Evolutionary conservation across 306 rosid species (phyloP).

Genomic region (Citrullus mucosospermus): DNA sequence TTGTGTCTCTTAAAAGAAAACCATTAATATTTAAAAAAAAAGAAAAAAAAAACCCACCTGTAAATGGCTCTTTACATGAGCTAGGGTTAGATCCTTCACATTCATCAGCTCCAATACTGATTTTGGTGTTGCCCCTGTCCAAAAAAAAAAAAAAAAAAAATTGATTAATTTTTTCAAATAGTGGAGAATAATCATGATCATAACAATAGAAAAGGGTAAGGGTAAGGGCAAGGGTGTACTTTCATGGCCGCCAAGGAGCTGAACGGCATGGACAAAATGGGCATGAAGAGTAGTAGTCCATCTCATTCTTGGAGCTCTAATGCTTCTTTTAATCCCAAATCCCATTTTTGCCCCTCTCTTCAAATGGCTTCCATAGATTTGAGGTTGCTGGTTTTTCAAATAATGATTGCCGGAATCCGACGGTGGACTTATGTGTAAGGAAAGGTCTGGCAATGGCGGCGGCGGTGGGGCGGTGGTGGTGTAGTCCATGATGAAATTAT

Average conservation of each 20-base stretch:
- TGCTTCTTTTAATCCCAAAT: slow-evolving; percentile 41
- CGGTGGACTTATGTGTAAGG: slow-evolving; percentile 72
- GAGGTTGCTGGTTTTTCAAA: slow-evolving; percentile 19
- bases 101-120: slow-evolving; percentile 89
- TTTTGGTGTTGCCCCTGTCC: slow-evolving; percentile 83
- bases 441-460: slow-evolving; percentile 44
- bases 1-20: not conserved
- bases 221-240: slow-evolving; percentile 20
- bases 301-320: slow-evolving; percentile 90
- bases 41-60: slow-evolving; percentile 41
- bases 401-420: not conserved
- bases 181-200: too few relatives aligned
- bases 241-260: slow-evolving; percentile 93
- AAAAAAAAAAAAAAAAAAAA: not conserved
- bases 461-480: not conserved
- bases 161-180: too few relatives aligned
- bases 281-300: slow-evolving; percentile 95
- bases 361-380: slow-evolving; percentile 50
- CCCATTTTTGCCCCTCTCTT: slow-evolving; percentile 36
- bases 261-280: slow-evolving; percentile 81
- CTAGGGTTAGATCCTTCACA: slow-evolving; percentile 91
- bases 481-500: not conserved
- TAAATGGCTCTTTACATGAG: slow-evolving; percentile 96
- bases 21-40: not conserved
- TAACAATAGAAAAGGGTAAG: too few relatives aligned